These are phyloP conservation scores for Omphalotus olearius DNA, from an alignment of 1,284 basidiomycete genomes.

Conservation along the genomic window DNA sequence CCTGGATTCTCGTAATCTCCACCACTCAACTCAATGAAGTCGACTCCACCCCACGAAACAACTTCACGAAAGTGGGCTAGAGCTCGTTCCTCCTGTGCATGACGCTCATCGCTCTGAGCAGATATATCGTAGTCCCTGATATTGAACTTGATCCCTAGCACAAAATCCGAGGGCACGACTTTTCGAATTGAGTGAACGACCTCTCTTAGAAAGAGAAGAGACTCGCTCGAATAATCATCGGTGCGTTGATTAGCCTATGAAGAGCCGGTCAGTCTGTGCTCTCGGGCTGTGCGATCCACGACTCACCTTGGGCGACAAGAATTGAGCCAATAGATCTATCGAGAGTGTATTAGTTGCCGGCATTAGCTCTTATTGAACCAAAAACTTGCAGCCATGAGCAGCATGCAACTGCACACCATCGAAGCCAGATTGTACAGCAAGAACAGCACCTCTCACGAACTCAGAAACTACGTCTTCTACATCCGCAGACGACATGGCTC, in stretches of 20 bases:
- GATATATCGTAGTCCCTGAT: constrained; percentile 73
- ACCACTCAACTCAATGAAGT: constrained; percentile 86
- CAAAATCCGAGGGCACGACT: constrained; percentile 56
- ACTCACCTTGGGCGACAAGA: constrained; percentile 73
- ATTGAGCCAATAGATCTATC: constrained; percentile 80
- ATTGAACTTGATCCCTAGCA: constrained; percentile 86
- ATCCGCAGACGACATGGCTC: constrained; percentile 55
- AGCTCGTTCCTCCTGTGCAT: constrained; percentile 44
- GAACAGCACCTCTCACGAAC: constrained; percentile 69
- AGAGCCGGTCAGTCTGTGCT: constrained; percentile 1
- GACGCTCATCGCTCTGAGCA: constrained; percentile 23
- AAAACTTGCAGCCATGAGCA: constrained; percentile 78
- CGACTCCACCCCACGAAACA: constrained; percentile 59
- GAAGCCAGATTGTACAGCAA: constrained; percentile 74
- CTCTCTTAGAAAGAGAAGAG: constrained; percentile 58
- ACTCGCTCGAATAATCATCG: constrained; percentile 55
- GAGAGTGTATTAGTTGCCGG: not conserved
- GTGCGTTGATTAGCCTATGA: constrained; percentile 64
- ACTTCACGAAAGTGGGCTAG: constrained; percentile 64
- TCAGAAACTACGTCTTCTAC: constrained; percentile 58
- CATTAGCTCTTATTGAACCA: not conserved
- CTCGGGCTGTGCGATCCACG: not conserved
- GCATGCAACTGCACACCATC: constrained; percentile 89
- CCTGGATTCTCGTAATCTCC: constrained; percentile 84
- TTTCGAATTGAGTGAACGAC: constrained; percentile 62